Evolutionary conservation across 2,329 filamentous ascomycete species (phyloP), one percentile per base, ranked within the genome.

Genomic region (Orbilia quercus): DNA sequence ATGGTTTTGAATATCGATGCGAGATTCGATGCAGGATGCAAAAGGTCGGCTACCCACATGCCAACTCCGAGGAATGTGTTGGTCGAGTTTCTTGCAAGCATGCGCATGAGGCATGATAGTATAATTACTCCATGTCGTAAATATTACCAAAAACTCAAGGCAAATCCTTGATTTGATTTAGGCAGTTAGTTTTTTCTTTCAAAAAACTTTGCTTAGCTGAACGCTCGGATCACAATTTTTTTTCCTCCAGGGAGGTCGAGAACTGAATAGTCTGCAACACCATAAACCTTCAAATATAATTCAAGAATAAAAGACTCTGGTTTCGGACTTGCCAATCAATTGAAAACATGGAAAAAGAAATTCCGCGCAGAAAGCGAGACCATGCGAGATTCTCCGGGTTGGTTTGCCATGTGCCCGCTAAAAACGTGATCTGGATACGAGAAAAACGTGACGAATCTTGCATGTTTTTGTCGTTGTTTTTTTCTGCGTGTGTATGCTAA

Each of bases 361-460:
- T 31, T 31, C 28, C 28, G 28, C 16, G 11, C 14, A 20, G 25
- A 31, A 25, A 25, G 16, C 14, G 25, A 50, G 45, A 25, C 7
- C 28, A 31, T 31, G 28, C 28, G 9, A 9, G 9, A 5, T 4
- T 31, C 36, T 40, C 36, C 36, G 14, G 12, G 31, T 34, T 34
- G 31, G 6, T 34, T 40, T 40, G 55, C 40, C 64, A 69, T 62
- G 66, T 47, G 47, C 66, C 57, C 58, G 66, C 67, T 65, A 65
- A 48, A 51, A 72, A 60, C 67, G 67, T 72, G 67, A 72, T 72
- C 59, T 40, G 59, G 44, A 59, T 64, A 65, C 59, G 53, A 58
- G 59, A 65, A 72, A 65, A 72, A 72, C 67, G 67, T 72, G 67
- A 72, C 40, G 67, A 72, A 72, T 72, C 67, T 72, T 72, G 67